Conservation (phyloP, 148 eudicot species). For the Silene uniflora region DNA sequence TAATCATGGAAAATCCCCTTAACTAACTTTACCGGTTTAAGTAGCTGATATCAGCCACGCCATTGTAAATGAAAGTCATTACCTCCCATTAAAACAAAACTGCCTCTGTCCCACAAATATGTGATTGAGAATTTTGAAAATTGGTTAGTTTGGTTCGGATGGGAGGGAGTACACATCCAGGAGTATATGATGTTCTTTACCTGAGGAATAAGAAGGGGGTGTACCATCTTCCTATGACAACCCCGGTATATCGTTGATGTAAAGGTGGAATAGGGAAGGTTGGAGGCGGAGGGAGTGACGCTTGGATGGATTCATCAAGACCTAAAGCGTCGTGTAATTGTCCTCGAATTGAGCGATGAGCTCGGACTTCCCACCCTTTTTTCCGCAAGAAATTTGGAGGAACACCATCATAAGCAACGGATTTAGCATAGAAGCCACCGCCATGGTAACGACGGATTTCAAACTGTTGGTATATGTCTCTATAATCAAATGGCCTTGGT, state of each 20-base stretch:
- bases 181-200: slow-evolving; percentile 18
- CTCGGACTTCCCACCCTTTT: slow-evolving; percentile 62
- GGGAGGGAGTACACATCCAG: not conserved
- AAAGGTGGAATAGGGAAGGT: slow-evolving; percentile 30
- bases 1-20: no score
- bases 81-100: not conserved
- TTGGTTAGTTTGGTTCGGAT: no score
- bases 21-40: no score
- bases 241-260: slow-evolving; percentile 30
- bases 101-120: no score
- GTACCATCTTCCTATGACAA: slow-evolving; percentile 49
- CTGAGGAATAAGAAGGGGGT: slow-evolving; percentile 46
- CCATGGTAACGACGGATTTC: slow-evolving; percentile 53
- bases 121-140: no score
- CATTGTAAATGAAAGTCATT: not conserved
- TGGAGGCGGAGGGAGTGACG: slow-evolving; percentile 33
- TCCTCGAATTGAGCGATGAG: slow-evolving; percentile 31
- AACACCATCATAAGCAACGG: slow-evolving; percentile 65
- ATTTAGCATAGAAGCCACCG: slow-evolving; percentile 67
- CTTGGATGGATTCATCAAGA: slow-evolving; percentile 35
- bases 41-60: no score
- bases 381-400: slow-evolving; percentile 66
- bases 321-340: slow-evolving; percentile 42
- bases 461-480: slow-evolving; percentile 74
- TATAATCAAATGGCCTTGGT: slow-evolving; percentile 51